These are phyloP conservation scores for Sporisorium graminicola DNA, from an alignment of 1,284 basidiomycete species.

Conservation along the genomic window DNA sequence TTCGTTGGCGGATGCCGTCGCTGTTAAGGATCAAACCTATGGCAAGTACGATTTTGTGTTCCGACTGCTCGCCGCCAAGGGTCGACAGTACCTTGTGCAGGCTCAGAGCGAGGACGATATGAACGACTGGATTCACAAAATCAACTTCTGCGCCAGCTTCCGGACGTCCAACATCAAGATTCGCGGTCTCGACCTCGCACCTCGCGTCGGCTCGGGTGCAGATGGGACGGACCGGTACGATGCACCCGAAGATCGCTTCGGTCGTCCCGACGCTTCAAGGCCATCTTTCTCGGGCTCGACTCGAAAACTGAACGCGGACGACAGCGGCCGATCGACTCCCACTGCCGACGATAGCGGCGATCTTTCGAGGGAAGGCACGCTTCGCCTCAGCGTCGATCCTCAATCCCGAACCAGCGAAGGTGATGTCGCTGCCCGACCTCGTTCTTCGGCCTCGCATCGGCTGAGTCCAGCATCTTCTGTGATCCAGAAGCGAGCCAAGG, in stretches of 20 bases:
- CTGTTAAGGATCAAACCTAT: slow-evolving; percentile 58
- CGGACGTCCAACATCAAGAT: slow-evolving; percentile 87
- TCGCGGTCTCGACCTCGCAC: slow-evolving; percentile 73
- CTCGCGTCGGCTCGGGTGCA: slow-evolving; percentile 20
- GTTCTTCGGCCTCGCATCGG: slow-evolving; percentile 42
- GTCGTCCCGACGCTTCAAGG: slow-evolving; percentile 14
- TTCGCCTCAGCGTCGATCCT: slow-evolving; percentile 23
- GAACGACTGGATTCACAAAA: slow-evolving; percentile 90
- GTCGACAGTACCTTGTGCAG: slow-evolving; percentile 84
- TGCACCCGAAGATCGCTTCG: slow-evolving; percentile 33
- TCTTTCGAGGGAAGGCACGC: slow-evolving; percentile 13
- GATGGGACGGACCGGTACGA: slow-evolving; percentile 64
- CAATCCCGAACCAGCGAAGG: slow-evolving; percentile 19
- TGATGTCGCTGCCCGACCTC: slow-evolving; percentile 29
- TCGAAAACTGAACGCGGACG: slow-evolving; percentile 17
- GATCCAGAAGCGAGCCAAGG: slow-evolving; percentile 39
- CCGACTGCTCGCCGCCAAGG: slow-evolving; percentile 77
- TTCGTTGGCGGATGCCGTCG: slow-evolving; percentile 73
- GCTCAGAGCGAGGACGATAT: slow-evolving; percentile 80
- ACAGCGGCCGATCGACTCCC: slow-evolving; percentile 35
- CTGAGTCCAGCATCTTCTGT: slow-evolving; percentile 33
- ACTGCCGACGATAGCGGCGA: slow-evolving; percentile 28
- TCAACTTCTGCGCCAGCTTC: slow-evolving; percentile 95
- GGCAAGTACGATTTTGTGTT: slow-evolving; percentile 79
- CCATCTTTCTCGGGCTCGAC: slow-evolving; percentile 32